Evolutionary conservation across 2,329 filamentous ascomycete genomes (phyloP).

Genomic region (Pyrenophora tritici-repentis): DNA sequence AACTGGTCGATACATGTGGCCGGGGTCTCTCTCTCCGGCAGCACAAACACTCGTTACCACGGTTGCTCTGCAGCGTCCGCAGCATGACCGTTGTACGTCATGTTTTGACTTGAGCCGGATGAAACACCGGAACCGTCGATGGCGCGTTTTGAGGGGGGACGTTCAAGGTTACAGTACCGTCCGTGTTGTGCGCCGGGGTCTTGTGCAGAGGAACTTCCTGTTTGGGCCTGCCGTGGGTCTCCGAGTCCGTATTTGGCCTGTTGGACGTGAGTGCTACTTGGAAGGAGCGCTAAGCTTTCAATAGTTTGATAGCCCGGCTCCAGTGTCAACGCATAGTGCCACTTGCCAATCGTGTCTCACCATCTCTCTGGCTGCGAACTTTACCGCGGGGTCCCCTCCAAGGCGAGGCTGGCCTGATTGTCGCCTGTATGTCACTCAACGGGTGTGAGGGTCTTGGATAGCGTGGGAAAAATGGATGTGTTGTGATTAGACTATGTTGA

Average conservation of each 20-base stretch:
- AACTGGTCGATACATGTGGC: constrained; percentile 7
- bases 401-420: no score
- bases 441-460: not conserved
- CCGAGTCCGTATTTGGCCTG: constrained; percentile 5
- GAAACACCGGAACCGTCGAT: constrained; percentile 15
- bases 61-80: constrained; percentile 1
- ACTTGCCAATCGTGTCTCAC: constrained; percentile 13
- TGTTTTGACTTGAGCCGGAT: constrained; percentile 7
- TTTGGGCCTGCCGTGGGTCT: not conserved
- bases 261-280: not conserved
- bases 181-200: not conserved
- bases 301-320: constrained; percentile 8
- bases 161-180: no score
- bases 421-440: no score
- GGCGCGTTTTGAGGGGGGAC: constrained; percentile 7
- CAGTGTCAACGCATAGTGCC: not conserved
- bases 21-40: constrained; percentile 1
- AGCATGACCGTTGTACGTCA: constrained; percentile 14
- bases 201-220: constrained; percentile 3
- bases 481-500: constrained; percentile 10
- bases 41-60: constrained; percentile 4
- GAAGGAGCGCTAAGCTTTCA: constrained; percentile 2
- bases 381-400: not conserved
- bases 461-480: not conserved
- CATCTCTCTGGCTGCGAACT: constrained; percentile 1